These are phyloP conservation scores for Didymella exigua DNA, from an alignment of 2,329 filamentous ascomycete genomes.

Conservation along the genomic window DNA sequence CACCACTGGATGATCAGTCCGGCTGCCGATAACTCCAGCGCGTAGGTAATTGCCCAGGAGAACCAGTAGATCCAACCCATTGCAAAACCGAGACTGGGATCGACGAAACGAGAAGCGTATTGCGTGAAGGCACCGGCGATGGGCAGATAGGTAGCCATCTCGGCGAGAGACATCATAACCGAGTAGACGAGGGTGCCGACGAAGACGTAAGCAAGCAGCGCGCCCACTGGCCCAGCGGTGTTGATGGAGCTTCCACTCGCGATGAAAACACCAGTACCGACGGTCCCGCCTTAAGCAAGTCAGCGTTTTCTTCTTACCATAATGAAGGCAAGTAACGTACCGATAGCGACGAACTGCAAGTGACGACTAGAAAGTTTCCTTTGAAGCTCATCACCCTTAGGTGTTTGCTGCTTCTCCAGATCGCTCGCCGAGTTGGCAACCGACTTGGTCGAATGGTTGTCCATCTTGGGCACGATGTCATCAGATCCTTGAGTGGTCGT, in stretches of 20 bases:
- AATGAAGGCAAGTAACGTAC: conserved; percentile 23
- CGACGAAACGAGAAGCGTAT: conserved; percentile 76
- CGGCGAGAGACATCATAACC: conserved; percentile 68
- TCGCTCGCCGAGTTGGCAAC: conserved; percentile 37
- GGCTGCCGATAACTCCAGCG: conserved; percentile 73
- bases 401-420: conserved; percentile 44
- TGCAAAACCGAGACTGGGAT: conserved; percentile 73
- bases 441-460: conserved; percentile 41
- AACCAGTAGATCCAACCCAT: conserved; percentile 89
- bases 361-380: conserved; percentile 47
- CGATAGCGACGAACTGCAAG: conserved; percentile 49
- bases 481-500: conserved; percentile 28
- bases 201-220: conserved; percentile 54
- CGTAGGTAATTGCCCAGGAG: conserved; percentile 74
- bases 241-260: conserved; percentile 56
- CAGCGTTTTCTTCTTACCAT: neutral
- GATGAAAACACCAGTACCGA: conserved; percentile 62
- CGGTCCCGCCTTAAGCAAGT: conserved; percentile 44
- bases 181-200: conserved; percentile 74
- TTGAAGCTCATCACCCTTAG: conserved; percentile 37
- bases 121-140: conserved; percentile 77
- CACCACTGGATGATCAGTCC: conserved; percentile 80
- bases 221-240: conserved; percentile 55
- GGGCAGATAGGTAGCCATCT: conserved; percentile 80
- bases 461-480: conserved; percentile 35